A percentile compares a stretch with the other conserved stretches of the same genome.
phyloP scores from a whole-genome alignment of 371 early-diverging fungal genomes.

The Apophysomyces ossiformis region DNA sequence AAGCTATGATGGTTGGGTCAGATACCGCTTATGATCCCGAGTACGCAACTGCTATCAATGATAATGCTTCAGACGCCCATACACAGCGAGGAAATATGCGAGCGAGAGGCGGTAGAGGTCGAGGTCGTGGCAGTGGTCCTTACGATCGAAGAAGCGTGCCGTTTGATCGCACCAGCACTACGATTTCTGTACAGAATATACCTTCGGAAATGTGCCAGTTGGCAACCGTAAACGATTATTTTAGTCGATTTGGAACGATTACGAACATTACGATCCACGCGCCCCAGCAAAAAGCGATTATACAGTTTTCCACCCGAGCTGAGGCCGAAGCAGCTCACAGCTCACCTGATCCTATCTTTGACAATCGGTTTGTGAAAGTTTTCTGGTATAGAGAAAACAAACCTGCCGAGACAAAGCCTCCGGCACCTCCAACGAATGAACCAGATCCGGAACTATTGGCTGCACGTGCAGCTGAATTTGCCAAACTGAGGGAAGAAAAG shows the following conservation, averaged over 20 bases:
- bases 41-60: conserved; percentile 15
- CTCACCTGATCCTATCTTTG: conserved; percentile 74
- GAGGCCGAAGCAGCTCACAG: conserved; percentile 70
- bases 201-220: conserved; percentile 68
- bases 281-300: conserved; percentile 49
- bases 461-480: conserved; percentile 41
- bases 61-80: conserved; percentile 8
- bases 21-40: conserved; percentile 30
- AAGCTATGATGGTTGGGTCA: background rate
- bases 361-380: conserved; percentile 80
- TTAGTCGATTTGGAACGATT: conserved; percentile 74
- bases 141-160: conserved; percentile 7
- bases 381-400: conserved; percentile 54
- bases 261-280: conserved; percentile 67
- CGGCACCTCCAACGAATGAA: conserved; percentile 26
- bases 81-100: conserved; percentile 21
- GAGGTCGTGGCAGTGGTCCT: conserved; percentile 37
- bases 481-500: conserved; percentile 38
- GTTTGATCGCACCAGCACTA: conserved; percentile 41
- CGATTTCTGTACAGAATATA: conserved; percentile 74
- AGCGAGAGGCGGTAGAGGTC: conserved; percentile 42
- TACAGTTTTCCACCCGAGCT: conserved; percentile 59
- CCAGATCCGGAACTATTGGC: conserved; percentile 48
- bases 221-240: conserved; percentile 70
- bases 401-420: conserved; percentile 15